A percentile compares a stretch with the other conserved stretches of the same genome.
Conservation (phyloP, 2,329 filamentous ascomycete species). For the Sporothrix sp. region DNA sequence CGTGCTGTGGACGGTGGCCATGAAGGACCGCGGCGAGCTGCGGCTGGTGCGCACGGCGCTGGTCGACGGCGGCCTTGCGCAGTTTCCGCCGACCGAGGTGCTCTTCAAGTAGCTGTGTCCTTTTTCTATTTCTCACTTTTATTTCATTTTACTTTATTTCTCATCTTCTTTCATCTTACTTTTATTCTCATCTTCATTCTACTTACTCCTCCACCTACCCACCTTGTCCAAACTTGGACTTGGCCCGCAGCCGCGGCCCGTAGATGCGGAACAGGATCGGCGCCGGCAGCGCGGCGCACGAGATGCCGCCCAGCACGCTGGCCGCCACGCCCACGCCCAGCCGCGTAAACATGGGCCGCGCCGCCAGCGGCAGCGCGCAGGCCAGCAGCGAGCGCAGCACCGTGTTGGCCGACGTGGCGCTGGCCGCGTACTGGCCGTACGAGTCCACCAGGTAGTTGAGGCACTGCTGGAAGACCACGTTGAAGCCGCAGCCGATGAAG, state of each 20-base stretch:
- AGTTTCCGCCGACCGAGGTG: constrained; percentile 16
- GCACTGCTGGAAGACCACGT: constrained; percentile 37
- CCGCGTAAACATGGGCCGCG: constrained; percentile 47
- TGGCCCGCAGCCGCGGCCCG: constrained; percentile 11
- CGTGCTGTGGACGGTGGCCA: constrained; percentile 18
- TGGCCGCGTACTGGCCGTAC: constrained; percentile 49
- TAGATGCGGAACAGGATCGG: constrained; percentile 33
- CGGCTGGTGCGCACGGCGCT: constrained; percentile 18
- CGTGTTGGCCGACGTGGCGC: constrained; percentile 54
- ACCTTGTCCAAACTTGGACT: constrained; percentile 11
- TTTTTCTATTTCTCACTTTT: neutral
- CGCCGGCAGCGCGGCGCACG: constrained; percentile 34
- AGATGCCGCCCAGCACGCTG: constrained; percentile 26
- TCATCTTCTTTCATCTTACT: neutral
- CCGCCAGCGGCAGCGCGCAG: constrained; percentile 50
- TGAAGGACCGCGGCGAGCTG: constrained; percentile 15
- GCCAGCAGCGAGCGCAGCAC: constrained; percentile 48
- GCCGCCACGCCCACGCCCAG: constrained; percentile 18
- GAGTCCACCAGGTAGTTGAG: constrained; percentile 45
- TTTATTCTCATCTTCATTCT: neutral
- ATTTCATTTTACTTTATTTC: neutral
- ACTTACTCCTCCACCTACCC: neutral
- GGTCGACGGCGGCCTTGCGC: constrained; percentile 14
- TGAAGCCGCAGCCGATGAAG: constrained; percentile 37
- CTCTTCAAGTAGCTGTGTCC: constrained; percentile 5